Percentiles rank a stretch among this genome's conserved stretches.
Evolutionary conservation across 164 flowering plant species (phyloP).

Genomic region (Litsea cubeba): DNA sequence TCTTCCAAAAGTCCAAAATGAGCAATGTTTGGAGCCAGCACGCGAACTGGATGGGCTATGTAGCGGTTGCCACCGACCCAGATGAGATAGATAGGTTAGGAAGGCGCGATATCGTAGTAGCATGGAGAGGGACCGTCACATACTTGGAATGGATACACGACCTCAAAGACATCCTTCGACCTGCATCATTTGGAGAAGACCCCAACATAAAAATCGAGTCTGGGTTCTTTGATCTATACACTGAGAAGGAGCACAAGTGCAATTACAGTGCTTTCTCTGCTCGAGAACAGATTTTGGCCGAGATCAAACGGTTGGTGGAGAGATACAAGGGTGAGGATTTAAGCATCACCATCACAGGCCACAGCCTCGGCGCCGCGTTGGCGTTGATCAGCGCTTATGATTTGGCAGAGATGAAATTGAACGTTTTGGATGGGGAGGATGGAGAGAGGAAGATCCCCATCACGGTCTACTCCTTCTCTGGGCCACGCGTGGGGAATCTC

Average conservation of each 20-base stretch:
- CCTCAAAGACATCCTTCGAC: conserved; percentile 59
- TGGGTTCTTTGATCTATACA: conserved; percentile 73
- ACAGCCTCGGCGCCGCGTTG: conserved; percentile 64
- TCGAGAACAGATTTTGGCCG: conserved; percentile 60
- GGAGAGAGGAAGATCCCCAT: conserved; percentile 31
- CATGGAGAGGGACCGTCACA: conserved; percentile 88
- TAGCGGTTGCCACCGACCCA: conserved; percentile 56
- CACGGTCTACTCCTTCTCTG: conserved; percentile 58
- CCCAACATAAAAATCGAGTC: conserved; percentile 54
- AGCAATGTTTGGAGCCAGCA: conserved; percentile 62
- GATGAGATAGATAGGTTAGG: conserved; percentile 50
- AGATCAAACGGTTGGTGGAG: conserved; percentile 45
- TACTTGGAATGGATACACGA: conserved; percentile 73
- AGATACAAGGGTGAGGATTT: conserved; percentile 43
- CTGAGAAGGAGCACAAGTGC: conserved; percentile 49
- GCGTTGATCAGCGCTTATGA: conserved; percentile 69
- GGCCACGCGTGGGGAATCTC: conserved; percentile 78
- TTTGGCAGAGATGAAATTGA: conserved; percentile 55
- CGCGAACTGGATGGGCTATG: conserved; percentile 89
- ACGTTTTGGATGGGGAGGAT: conserved; percentile 11
- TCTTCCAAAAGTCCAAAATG: conserved; percentile 51
- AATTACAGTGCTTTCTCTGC: conserved; percentile 51
- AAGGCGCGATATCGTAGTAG: conserved; percentile 60
- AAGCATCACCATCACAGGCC: conserved; percentile 67
- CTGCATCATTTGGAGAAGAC: conserved; percentile 43